Conservation (phyloP, 192 early-diverging fungal species). For the Coemansia pectinata region DNA sequence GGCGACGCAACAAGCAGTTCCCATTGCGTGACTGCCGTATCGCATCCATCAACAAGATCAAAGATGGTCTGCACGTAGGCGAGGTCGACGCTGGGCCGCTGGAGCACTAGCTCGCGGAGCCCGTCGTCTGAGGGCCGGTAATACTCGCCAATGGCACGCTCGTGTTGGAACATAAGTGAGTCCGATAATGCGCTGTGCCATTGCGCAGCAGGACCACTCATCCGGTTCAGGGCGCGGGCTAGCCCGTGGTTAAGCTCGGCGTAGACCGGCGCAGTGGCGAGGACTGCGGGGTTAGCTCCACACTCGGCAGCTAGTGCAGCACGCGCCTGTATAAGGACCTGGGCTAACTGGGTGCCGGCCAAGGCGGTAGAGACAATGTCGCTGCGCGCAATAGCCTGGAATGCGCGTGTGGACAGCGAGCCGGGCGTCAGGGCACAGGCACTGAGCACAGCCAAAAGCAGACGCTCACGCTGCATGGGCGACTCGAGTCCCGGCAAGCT, state of each 20-base stretch:
- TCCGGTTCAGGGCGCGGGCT: slow-evolving; percentile 13
- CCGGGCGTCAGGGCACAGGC: slow-evolving; percentile 11
- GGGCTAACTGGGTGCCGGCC: slow-evolving; percentile 5
- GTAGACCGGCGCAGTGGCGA: slow-evolving; percentile 17
- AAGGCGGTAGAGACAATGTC: background rate
- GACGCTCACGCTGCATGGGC: slow-evolving; percentile 9
- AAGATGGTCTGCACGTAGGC: slow-evolving; percentile 23
- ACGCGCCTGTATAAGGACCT: slow-evolving; percentile 17
- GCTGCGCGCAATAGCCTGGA: slow-evolving; percentile 7
- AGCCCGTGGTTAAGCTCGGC: slow-evolving; percentile 24
- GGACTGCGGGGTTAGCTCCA: background rate
- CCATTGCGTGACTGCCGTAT: slow-evolving; percentile 16
- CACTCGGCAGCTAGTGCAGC: slow-evolving; percentile 8
- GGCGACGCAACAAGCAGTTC: background rate
- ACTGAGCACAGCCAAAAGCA: slow-evolving; percentile 33
- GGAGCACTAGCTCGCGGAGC: slow-evolving; percentile 33
- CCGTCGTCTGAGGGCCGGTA: background rate
- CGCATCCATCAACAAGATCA: slow-evolving; percentile 35
- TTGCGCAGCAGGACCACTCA: background rate
- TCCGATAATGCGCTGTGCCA: slow-evolving; percentile 37
- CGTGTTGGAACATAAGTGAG: slow-evolving; percentile 31
- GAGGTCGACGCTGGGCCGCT: slow-evolving; percentile 35
- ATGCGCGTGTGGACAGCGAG: background rate
- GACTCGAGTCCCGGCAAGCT: background rate
- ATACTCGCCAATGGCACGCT: slow-evolving; percentile 17